These are phyloP conservation scores for Collybiopsis luxurians DNA, from an alignment of 768 basidiomycete genomes.

Conservation along the genomic window DNA sequence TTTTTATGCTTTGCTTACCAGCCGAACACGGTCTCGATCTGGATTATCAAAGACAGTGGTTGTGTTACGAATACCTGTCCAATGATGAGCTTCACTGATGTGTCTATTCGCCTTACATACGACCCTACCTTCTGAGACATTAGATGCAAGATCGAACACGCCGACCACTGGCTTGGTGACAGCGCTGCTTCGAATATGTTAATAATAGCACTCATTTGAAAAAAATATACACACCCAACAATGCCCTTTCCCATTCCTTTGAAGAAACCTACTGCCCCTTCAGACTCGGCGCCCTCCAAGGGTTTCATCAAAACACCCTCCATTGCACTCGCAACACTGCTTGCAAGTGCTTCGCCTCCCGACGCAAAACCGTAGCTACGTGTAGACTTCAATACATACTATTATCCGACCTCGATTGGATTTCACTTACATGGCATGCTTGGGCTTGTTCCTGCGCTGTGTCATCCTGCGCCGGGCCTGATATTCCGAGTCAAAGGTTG, in stretches of 20 bases:
- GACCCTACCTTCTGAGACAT: slow-evolving; percentile 81
- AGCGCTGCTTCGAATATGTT: slow-evolving; percentile 44
- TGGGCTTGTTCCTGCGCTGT: slow-evolving; percentile 90
- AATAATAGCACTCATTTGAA: slow-evolving; percentile 4
- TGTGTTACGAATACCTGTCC: slow-evolving; percentile 89
- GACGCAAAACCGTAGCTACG: slow-evolving; percentile 91
- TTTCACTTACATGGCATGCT: slow-evolving; percentile 84
- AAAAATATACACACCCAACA: slow-evolving; percentile 63
- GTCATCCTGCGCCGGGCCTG: slow-evolving; percentile 86
- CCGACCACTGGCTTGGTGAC: slow-evolving; percentile 98
- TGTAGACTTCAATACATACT: too few species aligned
- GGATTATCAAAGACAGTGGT: slow-evolving; percentile 97
- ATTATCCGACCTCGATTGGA: too few species aligned
- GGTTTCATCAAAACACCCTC: slow-evolving; percentile 97
- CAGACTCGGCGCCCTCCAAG: slow-evolving; percentile 92
- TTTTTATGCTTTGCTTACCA: slow-evolving; percentile 42
- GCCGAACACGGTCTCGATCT: slow-evolving; percentile 80
- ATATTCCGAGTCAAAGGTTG: slow-evolving; percentile 95
- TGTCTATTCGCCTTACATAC: background rate
- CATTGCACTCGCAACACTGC: slow-evolving; percentile 91
- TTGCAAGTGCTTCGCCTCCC: slow-evolving; percentile 92
- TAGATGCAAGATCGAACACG: slow-evolving; percentile 93
- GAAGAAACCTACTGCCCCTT: slow-evolving; percentile 95
- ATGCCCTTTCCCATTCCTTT: slow-evolving; percentile 97
- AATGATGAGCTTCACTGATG: background rate